Conservation (phyloP, 2,329 filamentous ascomycete species). For the Trichoderma sp. region DNA sequence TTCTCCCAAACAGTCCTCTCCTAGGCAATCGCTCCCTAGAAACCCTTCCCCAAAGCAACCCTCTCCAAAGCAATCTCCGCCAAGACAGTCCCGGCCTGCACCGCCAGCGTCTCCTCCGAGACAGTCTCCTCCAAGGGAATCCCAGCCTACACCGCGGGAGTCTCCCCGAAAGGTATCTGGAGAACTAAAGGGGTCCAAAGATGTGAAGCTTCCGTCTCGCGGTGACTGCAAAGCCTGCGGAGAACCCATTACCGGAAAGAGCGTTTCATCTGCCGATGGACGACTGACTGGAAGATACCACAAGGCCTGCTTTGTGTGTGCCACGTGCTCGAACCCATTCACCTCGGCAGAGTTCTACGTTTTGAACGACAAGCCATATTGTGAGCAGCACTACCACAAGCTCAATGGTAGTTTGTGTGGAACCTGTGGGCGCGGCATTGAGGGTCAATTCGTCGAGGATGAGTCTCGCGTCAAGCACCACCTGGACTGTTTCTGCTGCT, state of each 20-base stretch:
- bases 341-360: constrained; percentile 91
- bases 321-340: constrained; percentile 77
- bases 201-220: constrained; percentile 49
- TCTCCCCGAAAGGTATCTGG: not conserved
- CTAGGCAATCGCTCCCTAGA: not conserved
- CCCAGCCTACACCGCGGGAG: not conserved
- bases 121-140: not conserved
- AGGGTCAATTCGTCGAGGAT: constrained; percentile 90
- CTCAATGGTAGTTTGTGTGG: constrained; percentile 84
- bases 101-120: not conserved
- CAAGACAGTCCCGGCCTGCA: not conserved
- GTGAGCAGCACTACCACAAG: constrained; percentile 87
- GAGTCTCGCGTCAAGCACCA: constrained; percentile 77
- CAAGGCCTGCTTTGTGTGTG: constrained; percentile 91
- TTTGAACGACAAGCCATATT: constrained; percentile 80
- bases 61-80: not conserved
- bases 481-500: constrained; percentile 79
- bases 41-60: not conserved
- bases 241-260: constrained; percentile 79
- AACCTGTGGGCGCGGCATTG: constrained; percentile 78
- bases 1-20: not conserved
- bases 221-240: constrained; percentile 82
- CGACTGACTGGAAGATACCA: constrained; percentile 91
- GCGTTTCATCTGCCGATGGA: constrained; percentile 88
- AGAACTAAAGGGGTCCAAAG: constrained; percentile 34